These are phyloP conservation scores for Aurantiochytrium sp. DNA, from an alignment of 108 stramenopile genomes.

Conservation along the genomic window DNA sequence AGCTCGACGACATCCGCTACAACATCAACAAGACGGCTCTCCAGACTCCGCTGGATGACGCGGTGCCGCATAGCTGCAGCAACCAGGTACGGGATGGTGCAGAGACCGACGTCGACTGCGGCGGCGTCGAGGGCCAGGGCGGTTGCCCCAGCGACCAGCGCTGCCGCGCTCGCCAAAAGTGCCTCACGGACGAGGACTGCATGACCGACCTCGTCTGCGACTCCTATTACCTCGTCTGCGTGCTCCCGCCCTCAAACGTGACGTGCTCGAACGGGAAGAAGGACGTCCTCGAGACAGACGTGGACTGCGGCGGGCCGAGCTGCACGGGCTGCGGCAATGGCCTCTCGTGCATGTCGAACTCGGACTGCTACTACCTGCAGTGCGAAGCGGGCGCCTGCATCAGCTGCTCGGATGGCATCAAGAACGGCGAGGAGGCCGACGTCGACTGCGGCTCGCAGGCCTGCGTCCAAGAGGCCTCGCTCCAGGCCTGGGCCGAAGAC, in stretches of 20 bases:
- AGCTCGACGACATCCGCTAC: neutral
- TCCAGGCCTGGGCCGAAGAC: neutral
- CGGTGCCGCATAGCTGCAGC: neutral
- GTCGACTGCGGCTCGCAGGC: neutral
- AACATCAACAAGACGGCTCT: neutral
- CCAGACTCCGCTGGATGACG: neutral
- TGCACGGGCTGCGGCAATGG: neutral
- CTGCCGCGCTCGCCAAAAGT: neutral
- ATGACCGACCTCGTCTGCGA: neutral
- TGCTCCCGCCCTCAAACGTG: neutral
- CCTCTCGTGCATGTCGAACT: neutral
- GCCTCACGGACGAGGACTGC: neutral
- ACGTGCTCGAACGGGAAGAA: neutral
- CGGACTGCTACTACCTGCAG: neutral
- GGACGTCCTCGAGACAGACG: neutral
- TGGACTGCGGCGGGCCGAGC: neutral
- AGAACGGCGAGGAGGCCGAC: neutral
- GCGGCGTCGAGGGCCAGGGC: neutral
- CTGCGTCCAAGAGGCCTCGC: neutral
- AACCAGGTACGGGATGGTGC: neutral
- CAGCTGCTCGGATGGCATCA: neutral
- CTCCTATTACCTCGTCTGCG: neutral
- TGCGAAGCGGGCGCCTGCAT: neutral
- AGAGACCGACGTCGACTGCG: conserved; percentile 8
- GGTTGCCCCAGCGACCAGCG: neutral